These are phyloP conservation scores for Claviceps fusiformis DNA, from an alignment of 2,329 filamentous ascomycete species.

Conservation along the genomic window DNA sequence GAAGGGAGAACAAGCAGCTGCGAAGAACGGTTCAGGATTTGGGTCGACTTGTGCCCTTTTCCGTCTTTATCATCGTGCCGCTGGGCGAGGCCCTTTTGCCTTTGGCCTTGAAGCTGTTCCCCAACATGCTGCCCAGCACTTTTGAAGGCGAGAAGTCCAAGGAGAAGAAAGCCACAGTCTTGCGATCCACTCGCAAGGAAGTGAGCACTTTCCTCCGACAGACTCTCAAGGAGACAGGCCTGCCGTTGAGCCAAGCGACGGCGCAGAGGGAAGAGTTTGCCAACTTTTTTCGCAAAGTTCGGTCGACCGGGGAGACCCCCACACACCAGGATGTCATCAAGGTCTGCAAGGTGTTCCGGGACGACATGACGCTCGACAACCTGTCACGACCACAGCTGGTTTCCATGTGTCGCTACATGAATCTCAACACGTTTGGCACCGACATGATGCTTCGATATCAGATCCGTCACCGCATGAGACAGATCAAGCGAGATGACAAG, in stretches of 20 bases:
- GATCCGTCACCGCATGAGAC: conserved; percentile 92
- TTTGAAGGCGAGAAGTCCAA: conserved; percentile 87
- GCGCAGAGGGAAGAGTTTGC: conserved; percentile 88
- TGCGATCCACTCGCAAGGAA: conserved; percentile 81
- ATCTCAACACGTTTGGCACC: conserved; percentile 90
- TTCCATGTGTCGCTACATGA: conserved; percentile 97
- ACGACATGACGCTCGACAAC: conserved; percentile 94
- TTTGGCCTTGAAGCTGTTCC: conserved; percentile 85
- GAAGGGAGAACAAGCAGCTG: conserved; percentile 85
- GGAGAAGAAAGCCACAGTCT: conserved; percentile 69
- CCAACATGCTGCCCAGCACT: conserved; percentile 92
- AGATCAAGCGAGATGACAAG: conserved; percentile 96
- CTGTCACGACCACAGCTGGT: conserved; percentile 89
- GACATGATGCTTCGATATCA: conserved; percentile 97
- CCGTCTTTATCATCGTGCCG: conserved; percentile 90
- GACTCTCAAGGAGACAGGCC: conserved; percentile 83
- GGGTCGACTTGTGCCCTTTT: conserved; percentile 84
- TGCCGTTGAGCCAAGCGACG: conserved; percentile 71
- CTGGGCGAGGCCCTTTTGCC: conserved; percentile 90
- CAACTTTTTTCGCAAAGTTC: conserved; percentile 93
- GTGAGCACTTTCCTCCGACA: conserved; percentile 81
- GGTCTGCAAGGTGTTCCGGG: conserved; percentile 97
- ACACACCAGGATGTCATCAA: conserved; percentile 89
- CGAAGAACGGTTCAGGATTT: conserved; percentile 89
- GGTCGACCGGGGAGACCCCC: conserved; percentile 80